Conservation (phyloP, 202 grass and related monocot species). For the Carex sylvatica region DNA sequence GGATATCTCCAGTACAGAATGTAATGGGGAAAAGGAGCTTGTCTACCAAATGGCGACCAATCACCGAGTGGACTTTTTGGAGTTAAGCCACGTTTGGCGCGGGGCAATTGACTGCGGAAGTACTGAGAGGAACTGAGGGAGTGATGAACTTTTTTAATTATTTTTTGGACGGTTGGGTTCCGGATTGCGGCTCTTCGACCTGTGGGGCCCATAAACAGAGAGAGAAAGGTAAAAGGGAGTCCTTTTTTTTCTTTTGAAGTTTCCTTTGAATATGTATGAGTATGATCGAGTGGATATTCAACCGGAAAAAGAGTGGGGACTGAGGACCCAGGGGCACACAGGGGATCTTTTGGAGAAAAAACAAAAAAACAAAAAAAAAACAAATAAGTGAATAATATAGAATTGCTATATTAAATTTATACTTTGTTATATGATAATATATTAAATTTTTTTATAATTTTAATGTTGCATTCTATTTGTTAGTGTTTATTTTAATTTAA, state of each 20-base stretch:
- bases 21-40: background rate
- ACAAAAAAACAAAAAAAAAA: too few relatives aligned
- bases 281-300: background rate
- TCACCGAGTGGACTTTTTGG: constrained; percentile 12
- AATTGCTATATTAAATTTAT: too few relatives aligned
- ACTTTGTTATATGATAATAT: too few relatives aligned
- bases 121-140: constrained; percentile 16
- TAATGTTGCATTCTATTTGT: too few relatives aligned
- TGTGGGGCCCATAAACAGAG: background rate
- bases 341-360: background rate
- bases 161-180: constrained; percentile 20
- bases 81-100: constrained; percentile 10
- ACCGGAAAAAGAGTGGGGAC: background rate
- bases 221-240: background rate
- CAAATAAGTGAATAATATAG: too few relatives aligned
- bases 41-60: background rate
- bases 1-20: background rate
- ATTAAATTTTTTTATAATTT: too few relatives aligned
- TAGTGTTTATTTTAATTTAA: too few relatives aligned
- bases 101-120: constrained; percentile 2
- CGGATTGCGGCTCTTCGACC: background rate
- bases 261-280: background rate
- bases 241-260: background rate
- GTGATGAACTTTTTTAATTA: background rate
- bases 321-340: background rate